These are phyloP conservation scores for Biscogniauxia marginata DNA, from an alignment of 2,329 filamentous ascomycete species.

Conservation along the genomic window DNA sequence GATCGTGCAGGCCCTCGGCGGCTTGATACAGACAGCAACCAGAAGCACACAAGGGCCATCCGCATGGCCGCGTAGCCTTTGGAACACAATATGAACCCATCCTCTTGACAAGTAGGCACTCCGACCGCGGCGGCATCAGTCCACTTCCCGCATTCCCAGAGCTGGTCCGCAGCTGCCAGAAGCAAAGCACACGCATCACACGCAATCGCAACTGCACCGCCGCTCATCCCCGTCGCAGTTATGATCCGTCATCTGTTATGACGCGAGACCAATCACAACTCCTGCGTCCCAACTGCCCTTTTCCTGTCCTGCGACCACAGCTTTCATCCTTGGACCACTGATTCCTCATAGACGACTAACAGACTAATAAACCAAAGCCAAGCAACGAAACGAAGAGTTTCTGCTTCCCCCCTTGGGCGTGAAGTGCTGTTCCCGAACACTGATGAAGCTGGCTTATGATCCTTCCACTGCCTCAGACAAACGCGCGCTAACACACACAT, in stretches of 20 bases:
- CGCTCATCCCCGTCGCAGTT: constrained; percentile 21
- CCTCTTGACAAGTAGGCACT: neutral
- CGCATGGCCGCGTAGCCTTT: neutral
- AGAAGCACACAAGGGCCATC: neutral
- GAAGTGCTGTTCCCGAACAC: neutral
- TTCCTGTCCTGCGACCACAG: constrained; percentile 9
- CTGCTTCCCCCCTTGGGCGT: neutral
- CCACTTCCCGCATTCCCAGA: constrained; percentile 1
- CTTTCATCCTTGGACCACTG: neutral
- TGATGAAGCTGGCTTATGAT: neutral
- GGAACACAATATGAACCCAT: neutral
- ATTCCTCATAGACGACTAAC: neutral
- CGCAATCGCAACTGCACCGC: constrained; percentile 2
- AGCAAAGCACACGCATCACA: neutral
- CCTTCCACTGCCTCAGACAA: neutral
- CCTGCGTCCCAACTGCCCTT: constrained; percentile 1
- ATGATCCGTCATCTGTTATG: constrained; percentile 27
- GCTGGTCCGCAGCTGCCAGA: neutral
- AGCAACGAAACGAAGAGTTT: neutral
- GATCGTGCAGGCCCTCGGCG: neutral
- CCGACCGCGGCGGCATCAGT: neutral
- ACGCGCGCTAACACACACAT: neutral
- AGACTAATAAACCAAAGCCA: neutral
- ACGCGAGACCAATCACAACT: constrained; percentile 15
- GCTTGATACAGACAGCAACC: neutral